These are phyloP conservation scores for Vigna trinervia DNA, from an alignment of 306 rosid species.

Conservation along the genomic window DNA sequence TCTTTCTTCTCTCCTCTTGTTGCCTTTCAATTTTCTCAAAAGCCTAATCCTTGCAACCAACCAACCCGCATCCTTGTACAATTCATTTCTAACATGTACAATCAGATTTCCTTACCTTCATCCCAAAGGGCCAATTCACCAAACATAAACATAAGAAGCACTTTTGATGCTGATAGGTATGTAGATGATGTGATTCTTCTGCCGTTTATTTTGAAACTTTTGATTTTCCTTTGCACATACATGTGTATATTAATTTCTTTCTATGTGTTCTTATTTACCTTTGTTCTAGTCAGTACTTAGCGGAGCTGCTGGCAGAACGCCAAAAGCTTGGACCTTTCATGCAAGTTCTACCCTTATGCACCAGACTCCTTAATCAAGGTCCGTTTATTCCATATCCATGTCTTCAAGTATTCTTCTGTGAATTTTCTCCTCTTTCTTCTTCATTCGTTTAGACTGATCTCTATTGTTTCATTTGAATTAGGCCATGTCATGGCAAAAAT, in stretches of 20 bases:
- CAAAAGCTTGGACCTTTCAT: slow-evolving; percentile 66
- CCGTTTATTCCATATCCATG: not conserved
- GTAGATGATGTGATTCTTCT: slow-evolving; percentile 23
- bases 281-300: slow-evolving; percentile 60
- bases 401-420: slow-evolving; percentile 13
- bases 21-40: slow-evolving; percentile 29
- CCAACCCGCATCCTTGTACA: not conserved
- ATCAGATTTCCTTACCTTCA: slow-evolving; percentile 56
- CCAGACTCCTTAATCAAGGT: slow-evolving; percentile 67
- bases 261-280: slow-evolving; percentile 32
- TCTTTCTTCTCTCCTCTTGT: slow-evolving; percentile 20
- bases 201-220: not conserved
- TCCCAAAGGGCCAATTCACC: slow-evolving; percentile 60
- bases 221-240: slow-evolving; percentile 17
- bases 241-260: slow-evolving; percentile 31
- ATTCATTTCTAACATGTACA: slow-evolving; percentile 57
- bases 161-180: slow-evolving; percentile 60
- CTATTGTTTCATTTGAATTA: slow-evolving; percentile 36
- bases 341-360: slow-evolving; percentile 65
- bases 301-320: slow-evolving; percentile 59
- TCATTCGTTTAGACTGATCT: not conserved
- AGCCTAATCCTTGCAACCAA: slow-evolving; percentile 20
- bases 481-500: slow-evolving; percentile 2
- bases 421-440: slow-evolving; percentile 12
- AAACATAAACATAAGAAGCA: slow-evolving; percentile 54